These are phyloP conservation scores for Sinapis alba DNA, from an alignment of 441 rosid species.

Conservation along the genomic window DNA sequence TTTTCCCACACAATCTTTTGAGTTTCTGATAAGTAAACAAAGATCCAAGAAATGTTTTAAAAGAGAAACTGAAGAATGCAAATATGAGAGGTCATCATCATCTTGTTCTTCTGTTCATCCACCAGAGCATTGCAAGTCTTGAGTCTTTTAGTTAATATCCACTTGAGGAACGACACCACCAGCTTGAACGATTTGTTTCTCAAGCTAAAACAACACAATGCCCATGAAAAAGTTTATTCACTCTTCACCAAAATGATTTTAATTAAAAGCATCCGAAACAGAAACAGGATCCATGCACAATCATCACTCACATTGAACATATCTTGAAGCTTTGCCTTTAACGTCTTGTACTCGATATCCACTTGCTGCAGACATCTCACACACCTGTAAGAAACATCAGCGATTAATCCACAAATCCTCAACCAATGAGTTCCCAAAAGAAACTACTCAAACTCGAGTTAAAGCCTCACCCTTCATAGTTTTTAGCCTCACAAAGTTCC, in stretches of 20 bases:
- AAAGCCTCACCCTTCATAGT: conserved; percentile 70
- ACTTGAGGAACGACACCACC: conserved; percentile 40
- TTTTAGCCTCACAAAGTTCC: conserved; percentile 60
- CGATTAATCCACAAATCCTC: conserved; percentile 4
- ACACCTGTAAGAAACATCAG: conserved; percentile 58
- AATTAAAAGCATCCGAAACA: background rate
- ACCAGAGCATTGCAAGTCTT: background rate
- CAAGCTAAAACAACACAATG: conserved; percentile 29
- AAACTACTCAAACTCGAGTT: background rate
- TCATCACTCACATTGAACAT: conserved; percentile 59
- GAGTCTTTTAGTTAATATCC: conserved; percentile 37
- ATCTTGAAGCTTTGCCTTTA: conserved; percentile 67
- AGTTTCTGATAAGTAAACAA: conserved; percentile 11
- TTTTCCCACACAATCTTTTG: background rate
- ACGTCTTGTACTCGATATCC: conserved; percentile 52
- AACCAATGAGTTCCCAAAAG: background rate
- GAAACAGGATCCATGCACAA: background rate
- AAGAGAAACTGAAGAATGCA: conserved; percentile 25
- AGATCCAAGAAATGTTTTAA: background rate
- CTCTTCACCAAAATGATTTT: background rate
- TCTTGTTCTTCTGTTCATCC: conserved; percentile 6
- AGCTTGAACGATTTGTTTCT: conserved; percentile 42
- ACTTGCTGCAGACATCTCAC: conserved; percentile 82
- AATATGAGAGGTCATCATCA: conserved; percentile 17
- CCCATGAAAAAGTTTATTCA: background rate